Percentiles rank a stretch among this genome's conserved stretches.
Conservation (phyloP, 2,329 filamentous ascomycete species). For the Claviceps monticola region DNA sequence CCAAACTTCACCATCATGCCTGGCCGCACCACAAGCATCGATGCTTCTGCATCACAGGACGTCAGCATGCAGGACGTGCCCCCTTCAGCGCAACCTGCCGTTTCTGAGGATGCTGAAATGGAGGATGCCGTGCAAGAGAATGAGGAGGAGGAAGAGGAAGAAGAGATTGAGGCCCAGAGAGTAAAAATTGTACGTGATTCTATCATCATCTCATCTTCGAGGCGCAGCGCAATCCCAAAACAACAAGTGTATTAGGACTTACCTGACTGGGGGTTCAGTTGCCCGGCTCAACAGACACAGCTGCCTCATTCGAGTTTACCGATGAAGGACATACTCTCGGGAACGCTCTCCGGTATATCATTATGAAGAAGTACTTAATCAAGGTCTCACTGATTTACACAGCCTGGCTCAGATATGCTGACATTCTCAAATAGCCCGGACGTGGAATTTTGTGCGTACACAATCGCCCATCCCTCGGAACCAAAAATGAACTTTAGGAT, state of each 20-base stretch:
- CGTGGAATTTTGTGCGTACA: constrained; percentile 96
- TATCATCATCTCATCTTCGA: background rate
- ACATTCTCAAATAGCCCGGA: constrained; percentile 49
- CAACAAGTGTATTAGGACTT: background rate
- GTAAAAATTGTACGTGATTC: constrained; percentile 43
- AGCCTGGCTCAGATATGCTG: background rate
- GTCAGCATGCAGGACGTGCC: constrained; percentile 32
- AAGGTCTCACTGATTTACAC: constrained; percentile 11
- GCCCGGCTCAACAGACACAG: constrained; percentile 70
- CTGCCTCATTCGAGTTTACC: constrained; percentile 88
- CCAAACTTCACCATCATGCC: constrained; percentile 18
- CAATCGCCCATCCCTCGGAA: constrained; percentile 93
- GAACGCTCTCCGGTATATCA: constrained; percentile 85
- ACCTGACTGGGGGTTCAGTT: constrained; percentile 39
- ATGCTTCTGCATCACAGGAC: constrained; percentile 19
- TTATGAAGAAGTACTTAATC: constrained; percentile 81
- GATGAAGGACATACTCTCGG: constrained; percentile 92
- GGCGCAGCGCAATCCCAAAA: background rate
- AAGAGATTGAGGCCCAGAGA: constrained; percentile 37
- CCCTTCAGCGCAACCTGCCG: constrained; percentile 22
- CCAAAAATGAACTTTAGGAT: constrained; percentile 94
- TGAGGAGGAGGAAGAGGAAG: constrained; percentile 23
- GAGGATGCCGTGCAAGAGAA: constrained; percentile 16
- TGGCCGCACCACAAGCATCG: constrained; percentile 23
- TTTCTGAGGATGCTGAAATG: constrained; percentile 21